These are phyloP conservation scores for Lavandula angustifolia DNA, from an alignment of 257 asterid genomes.

Conservation along the genomic window DNA sequence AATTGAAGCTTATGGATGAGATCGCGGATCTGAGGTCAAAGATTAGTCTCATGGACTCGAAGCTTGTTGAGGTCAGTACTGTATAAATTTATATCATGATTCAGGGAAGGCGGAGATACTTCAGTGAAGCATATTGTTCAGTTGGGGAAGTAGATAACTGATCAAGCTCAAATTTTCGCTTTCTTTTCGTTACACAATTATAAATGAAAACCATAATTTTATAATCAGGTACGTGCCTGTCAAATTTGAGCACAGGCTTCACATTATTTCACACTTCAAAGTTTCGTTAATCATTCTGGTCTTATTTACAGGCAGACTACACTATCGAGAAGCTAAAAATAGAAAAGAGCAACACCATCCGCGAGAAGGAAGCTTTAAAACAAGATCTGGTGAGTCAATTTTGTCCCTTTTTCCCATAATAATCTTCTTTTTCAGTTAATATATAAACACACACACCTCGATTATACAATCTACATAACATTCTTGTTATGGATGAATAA, in stretches of 20 bases:
- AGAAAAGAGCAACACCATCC: conserved; percentile 45
- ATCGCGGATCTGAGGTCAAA: conserved; percentile 54
- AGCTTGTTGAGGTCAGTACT: conserved; percentile 66
- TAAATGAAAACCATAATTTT: neutral
- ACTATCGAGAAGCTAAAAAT: conserved; percentile 57
- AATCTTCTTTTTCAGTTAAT: neutral
- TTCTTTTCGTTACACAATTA: neutral
- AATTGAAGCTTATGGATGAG: conserved; percentile 41
- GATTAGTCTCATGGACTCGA: conserved; percentile 52
- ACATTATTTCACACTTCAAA: neutral
- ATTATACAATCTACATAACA: neutral
- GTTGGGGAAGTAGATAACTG: conserved; percentile 16
- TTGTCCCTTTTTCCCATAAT: neutral
- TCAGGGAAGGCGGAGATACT: conserved; percentile 8
- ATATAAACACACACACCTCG: neutral
- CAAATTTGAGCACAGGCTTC: neutral
- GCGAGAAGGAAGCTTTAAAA: conserved; percentile 46
- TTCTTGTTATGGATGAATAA: conserved; percentile 2
- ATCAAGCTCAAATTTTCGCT: neutral
- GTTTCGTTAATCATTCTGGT: conserved; percentile 14
- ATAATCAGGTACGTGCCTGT: neutral
- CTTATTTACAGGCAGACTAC: conserved; percentile 53
- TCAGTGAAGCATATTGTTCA: no score
- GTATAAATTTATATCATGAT: conserved; percentile 24
- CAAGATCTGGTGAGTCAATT: conserved; percentile 61